Base-by-base conservation (phyloP, 192 early-diverging fungal genomes). In the Chytriomyces sp. region DNA sequence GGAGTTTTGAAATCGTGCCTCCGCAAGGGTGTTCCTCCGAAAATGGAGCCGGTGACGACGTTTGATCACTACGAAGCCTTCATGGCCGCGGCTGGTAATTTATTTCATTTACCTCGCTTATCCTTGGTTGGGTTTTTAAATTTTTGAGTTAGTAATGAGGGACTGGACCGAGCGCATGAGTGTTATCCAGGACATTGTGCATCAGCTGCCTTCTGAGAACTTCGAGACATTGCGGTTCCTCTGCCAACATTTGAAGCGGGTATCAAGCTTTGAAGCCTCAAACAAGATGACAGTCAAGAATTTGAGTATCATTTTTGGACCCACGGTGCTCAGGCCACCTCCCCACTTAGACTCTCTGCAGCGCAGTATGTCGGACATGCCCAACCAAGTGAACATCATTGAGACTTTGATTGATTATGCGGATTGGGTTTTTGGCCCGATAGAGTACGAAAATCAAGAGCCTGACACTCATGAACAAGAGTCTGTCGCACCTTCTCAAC, bases 251-350 rank as follows among this genome's bases (percentile, higher is more conserved):
- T 67, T 86, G 6, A 39, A 73, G n/a, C 41, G 87, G 19, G 90
- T 98, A 7, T 79, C 84, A 3, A 57, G 85, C 36, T 64, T 83
- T 30, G 81, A 84, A 37, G 70, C 74, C 37, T 77, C 84, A 30
- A 99, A 99, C 78, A 85, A 92, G 61, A 99, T 99, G 96, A 89
- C 86, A 3, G 77, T 93, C 40, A 93, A 95, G 76, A 99, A 98
- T 59, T 76, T 99, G 58, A 88, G 93, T 26, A 94, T 96, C 38
- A 93, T 99, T 31, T 96, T 99, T 90, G 95, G 90, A 4, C 94
- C 93, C 10, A 96, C 92, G 4, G 73, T 99, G 32, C 59, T 84
- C 8, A n/a, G 59, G 34, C 77, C 75, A 5, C 79, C 78, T 5
- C 80, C 79, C 2, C 70, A 70, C 5, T 25, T 75, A 25, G 78